Evolutionary conservation across 2,329 filamentous ascomycete genomes (phyloP), one percentile per base, ranked within the genome.

Genomic region (Paraconiothyrium brasiliense): DNA sequence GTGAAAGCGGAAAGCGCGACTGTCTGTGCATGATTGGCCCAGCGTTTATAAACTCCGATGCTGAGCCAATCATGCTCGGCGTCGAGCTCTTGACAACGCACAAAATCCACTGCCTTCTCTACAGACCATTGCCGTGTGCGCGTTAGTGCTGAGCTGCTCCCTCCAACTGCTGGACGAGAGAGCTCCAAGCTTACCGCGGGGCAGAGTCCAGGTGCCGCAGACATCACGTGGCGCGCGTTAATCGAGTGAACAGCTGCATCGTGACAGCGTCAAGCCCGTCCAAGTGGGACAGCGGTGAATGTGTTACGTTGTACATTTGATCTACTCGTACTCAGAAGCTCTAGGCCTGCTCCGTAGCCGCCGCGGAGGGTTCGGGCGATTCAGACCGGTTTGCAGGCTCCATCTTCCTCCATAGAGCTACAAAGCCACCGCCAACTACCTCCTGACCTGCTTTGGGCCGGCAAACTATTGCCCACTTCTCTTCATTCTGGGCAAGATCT

Each of bases 161-260:
- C 43, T 30, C 57, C 41, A 55, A 44, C 57, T 49, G 48, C 39
- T 59, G 60, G 57, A 59, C 27, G 57, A 63, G 51, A 59, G 56
- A 44, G 37, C 52, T 54, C 57, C 35, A 58, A 50, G 44, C 44
- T 58, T 58, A 37, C 60, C 52, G 60, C 60, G 52, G 59, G 79
- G 82, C 74, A 76, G 76, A 43, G 82, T 11, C 16, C 16, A 16
- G 46, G 46, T 64, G 56, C 83, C 79, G 59, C 82, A 81, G 50
- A 80, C 68, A 65, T 83, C 58, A 60, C 52, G 58, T 60, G 58
- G 44, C 52, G 48, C n/a, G 47, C 35, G 11, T 30, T 46, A 24
- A 16, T 44, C 14, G 37, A 43, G 24, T 48, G 20, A 11, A 52
- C 27, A 5, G 34, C n/a, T 39, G n/a, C 9, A 35, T 35, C 27